Conservation (phyloP, 495 filamentous ascomycete genomes). For the Xylaria acuta region DNA sequence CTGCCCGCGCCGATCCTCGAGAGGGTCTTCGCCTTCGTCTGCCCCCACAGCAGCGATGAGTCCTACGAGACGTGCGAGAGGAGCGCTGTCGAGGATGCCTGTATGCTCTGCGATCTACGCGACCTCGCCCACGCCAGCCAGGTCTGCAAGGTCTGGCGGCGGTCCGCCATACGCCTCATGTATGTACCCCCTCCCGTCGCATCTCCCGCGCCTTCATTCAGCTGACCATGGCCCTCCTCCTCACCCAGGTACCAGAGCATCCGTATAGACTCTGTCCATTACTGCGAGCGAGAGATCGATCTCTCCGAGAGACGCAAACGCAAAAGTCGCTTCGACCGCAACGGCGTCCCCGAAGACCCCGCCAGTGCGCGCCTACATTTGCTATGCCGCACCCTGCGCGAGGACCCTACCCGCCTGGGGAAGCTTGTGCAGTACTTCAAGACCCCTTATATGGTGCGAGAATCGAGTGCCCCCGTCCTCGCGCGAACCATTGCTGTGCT, state of each 20-base stretch:
- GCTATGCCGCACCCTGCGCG: conserved; percentile 80
- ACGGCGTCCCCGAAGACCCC: conserved; percentile 78
- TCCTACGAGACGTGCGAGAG: conserved; percentile 83
- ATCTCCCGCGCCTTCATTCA: neutral
- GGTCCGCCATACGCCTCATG: conserved; percentile 62
- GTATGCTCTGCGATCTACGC: conserved; percentile 94
- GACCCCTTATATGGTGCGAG: conserved; percentile 95
- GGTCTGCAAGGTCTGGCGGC: conserved; percentile 76
- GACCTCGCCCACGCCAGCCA: conserved; percentile 81
- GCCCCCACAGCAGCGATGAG: conserved; percentile 80
- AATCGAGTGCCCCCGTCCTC: conserved; percentile 81
- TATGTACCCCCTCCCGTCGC: conserved; percentile 45
- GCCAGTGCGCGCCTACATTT: conserved; percentile 76
- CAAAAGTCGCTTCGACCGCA: conserved; percentile 74
- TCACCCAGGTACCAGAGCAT: conserved; percentile 80
- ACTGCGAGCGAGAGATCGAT: conserved; percentile 84
- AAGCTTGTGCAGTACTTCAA: conserved; percentile 76
- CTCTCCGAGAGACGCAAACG: conserved; percentile 78
- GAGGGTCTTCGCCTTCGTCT: conserved; percentile 79
- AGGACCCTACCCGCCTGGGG: conserved; percentile 68
- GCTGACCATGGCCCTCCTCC: neutral
- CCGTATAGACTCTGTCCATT: conserved; percentile 93
- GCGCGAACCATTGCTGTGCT: conserved; percentile 84
- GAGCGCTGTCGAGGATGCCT: conserved; percentile 80
- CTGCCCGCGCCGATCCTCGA: conserved; percentile 70